These are phyloP conservation scores for Claviceps capensis DNA, from an alignment of 2,329 filamentous ascomycete species.

Conservation along the genomic window DNA sequence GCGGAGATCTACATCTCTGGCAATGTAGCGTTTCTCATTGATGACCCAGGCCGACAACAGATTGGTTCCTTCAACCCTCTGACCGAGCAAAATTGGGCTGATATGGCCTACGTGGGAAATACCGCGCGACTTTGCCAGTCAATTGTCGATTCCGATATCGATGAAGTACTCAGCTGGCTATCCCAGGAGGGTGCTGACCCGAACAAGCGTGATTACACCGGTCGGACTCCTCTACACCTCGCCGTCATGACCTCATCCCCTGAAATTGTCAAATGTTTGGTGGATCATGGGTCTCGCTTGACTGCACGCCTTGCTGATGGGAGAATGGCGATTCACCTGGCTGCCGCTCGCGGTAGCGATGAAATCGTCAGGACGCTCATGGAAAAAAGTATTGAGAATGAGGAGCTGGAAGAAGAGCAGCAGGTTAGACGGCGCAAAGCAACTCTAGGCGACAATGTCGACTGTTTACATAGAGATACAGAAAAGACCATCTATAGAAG, in stretches of 20 bases:
- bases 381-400: constrained; percentile 59
- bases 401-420: constrained; percentile 50
- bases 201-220: constrained; percentile 64
- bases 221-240: constrained; percentile 65
- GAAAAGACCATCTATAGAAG: neutral
- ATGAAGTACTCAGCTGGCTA: constrained; percentile 58
- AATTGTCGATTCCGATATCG: constrained; percentile 60
- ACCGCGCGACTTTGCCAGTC: constrained; percentile 66
- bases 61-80: constrained; percentile 64
- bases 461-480: constrained; percentile 6
- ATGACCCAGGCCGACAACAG: constrained; percentile 67
- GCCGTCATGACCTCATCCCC: constrained; percentile 55
- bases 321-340: constrained; percentile 69
- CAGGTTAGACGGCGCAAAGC: constrained; percentile 33
- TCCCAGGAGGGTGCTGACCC: constrained; percentile 54
- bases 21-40: constrained; percentile 58
- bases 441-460: constrained; percentile 10
- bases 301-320: constrained; percentile 67
- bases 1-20: constrained; percentile 65
- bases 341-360: constrained; percentile 52
- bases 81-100: constrained; percentile 74
- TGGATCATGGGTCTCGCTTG: constrained; percentile 59
- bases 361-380: constrained; percentile 62
- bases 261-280: constrained; percentile 55
- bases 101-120: constrained; percentile 80